A percentile compares a stretch with the other conserved stretches of the same genome.
Conservation (phyloP, 2,329 filamentous ascomycete genomes). For the Hypocreales sp. region DNA sequence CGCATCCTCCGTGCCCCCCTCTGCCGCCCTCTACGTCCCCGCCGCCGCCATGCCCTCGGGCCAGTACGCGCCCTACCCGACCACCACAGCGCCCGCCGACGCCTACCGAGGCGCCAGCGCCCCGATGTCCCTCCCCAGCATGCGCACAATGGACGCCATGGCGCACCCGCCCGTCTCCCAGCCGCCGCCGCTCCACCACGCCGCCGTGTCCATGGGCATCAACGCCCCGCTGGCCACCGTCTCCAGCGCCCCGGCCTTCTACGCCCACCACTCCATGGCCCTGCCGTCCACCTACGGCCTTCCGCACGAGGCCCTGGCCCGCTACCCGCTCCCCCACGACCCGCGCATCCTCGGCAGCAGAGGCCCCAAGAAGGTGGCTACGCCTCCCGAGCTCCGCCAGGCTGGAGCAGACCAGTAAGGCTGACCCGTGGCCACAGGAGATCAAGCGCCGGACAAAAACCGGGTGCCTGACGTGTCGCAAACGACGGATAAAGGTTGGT, state of each 20-base stretch:
- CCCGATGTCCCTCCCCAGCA: constrained; percentile 21
- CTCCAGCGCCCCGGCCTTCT: constrained; percentile 24
- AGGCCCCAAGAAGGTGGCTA: constrained; percentile 40
- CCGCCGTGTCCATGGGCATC: constrained; percentile 18
- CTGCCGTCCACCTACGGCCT: constrained; percentile 23
- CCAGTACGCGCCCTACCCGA: constrained; percentile 16
- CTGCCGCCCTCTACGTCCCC: no score
- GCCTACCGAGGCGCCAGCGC: constrained; percentile 13
- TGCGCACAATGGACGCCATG: constrained; percentile 23
- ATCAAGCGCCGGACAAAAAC: constrained; percentile 49
- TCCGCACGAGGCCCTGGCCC: constrained; percentile 24
- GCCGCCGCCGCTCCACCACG: constrained; percentile 14
- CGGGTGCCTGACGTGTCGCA: constrained; percentile 46
- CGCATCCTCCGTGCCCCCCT: constrained; percentile 8
- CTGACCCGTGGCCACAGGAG: constrained; percentile 23
- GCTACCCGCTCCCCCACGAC: constrained; percentile 33
- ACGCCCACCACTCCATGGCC: constrained; percentile 21
- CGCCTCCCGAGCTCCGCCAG: no score
- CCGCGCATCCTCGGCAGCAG: constrained; percentile 30
- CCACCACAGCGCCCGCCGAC: constrained; percentile 12
- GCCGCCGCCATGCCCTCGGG: constrained; percentile 8
- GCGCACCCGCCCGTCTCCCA: constrained; percentile 10
- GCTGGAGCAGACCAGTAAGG: no score
- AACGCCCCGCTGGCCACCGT: constrained; percentile 14
- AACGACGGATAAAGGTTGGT: constrained; percentile 45